A percentile compares a stretch with the other conserved stretches of the same genome.
Conservation (phyloP, 768 basidiomycete species). For the Boletellus sp. region DNA sequence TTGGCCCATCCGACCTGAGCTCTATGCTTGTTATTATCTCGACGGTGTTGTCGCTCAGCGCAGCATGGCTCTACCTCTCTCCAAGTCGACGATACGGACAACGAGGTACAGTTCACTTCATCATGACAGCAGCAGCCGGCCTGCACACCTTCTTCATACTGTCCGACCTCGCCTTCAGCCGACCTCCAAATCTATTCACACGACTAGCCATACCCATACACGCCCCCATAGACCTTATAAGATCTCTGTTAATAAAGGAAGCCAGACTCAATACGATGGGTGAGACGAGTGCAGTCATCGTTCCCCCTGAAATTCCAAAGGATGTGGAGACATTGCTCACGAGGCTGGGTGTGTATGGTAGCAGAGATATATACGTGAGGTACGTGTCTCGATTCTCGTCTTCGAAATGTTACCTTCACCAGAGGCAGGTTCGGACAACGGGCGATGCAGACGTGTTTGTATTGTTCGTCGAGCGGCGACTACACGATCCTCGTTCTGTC, state of each 20-base stretch:
- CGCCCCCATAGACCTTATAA: conserved; percentile 50
- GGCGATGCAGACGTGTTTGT: conserved; percentile 50
- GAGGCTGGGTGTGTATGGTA: conserved; percentile 53
- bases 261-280: conserved; percentile 35
- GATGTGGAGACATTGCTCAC: conserved; percentile 52
- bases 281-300: conserved; percentile 7
- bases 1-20: background rate
- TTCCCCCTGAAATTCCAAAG: conserved; percentile 36
- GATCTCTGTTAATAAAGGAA: conserved; percentile 39
- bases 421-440: conserved; percentile 40
- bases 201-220: conserved; percentile 53
- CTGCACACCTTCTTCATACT: conserved; percentile 19
- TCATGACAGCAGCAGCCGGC: conserved; percentile 9
- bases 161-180: conserved; percentile 17
- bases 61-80: conserved; percentile 16
- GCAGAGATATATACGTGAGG: conserved; percentile 58
- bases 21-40: conserved; percentile 2
- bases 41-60: conserved; percentile 17
- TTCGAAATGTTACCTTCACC: background rate
- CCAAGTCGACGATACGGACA: conserved; percentile 4
- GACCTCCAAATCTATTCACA: conserved; percentile 62
- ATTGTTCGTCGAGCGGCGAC: conserved; percentile 59
- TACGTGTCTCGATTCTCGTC: conserved; percentile 26
- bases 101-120: background rate
- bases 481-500: conserved; percentile 59